phyloP scores from a whole-genome alignment of 768 basidiomycete species.

The Hericium alpestre region DNA sequence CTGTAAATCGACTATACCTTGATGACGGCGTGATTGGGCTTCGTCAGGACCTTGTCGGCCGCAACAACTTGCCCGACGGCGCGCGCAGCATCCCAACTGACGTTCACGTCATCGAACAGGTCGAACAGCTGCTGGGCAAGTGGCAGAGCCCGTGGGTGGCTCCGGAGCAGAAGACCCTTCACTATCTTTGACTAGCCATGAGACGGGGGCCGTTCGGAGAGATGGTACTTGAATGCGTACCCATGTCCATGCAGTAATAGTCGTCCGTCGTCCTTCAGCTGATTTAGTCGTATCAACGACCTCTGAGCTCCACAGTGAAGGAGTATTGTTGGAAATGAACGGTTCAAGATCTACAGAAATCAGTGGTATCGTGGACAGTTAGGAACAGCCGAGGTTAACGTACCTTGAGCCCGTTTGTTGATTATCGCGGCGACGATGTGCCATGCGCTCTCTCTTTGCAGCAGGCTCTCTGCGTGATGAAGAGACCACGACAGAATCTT shows the following conservation, averaged over 20 bases:
- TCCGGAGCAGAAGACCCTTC: constrained; percentile 70
- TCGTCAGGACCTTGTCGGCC: constrained; percentile 57
- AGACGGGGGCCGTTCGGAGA: neutral
- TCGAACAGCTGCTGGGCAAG: constrained; percentile 60
- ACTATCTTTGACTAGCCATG: constrained; percentile 40
- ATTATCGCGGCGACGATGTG: constrained; percentile 56
- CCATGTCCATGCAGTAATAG: constrained; percentile 59
- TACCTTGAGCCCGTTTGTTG: constrained; percentile 71
- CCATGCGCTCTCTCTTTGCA: constrained; percentile 46
- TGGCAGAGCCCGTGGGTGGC: constrained; percentile 44
- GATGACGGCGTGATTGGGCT: constrained; percentile 65
- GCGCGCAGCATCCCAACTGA: constrained; percentile 68
- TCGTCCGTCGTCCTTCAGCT: constrained; percentile 33
- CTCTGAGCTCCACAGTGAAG: constrained; percentile 37
- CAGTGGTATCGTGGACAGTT: neutral
- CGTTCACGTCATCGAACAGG: constrained; percentile 51
- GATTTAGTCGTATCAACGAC: constrained; percentile 27
- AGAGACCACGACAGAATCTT: constrained; percentile 53
- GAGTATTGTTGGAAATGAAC: constrained; percentile 34
- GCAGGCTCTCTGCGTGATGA: constrained; percentile 29
- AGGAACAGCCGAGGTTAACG: constrained; percentile 10
- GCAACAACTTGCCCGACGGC: constrained; percentile 59
- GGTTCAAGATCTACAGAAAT: constrained; percentile 31
- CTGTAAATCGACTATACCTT: constrained; percentile 36
- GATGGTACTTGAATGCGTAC: constrained; percentile 27